Conservation (phyloP, 140 eudicot genomes). For the Bidens hawaiensis region DNA sequence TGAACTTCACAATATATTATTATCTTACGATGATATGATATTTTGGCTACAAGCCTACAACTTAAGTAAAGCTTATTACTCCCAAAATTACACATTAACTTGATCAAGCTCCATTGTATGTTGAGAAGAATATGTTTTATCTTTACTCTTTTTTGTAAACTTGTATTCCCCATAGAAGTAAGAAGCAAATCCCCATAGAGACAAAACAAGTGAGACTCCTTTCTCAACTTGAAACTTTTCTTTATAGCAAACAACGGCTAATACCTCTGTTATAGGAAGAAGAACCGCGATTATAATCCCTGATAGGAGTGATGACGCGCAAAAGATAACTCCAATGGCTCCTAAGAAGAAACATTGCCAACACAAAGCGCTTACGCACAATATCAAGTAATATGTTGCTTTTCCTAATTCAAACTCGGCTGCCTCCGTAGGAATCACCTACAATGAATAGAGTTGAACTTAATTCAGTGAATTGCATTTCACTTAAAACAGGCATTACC, state of each 20-base stretch:
- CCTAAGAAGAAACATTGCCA: constrained; percentile 23
- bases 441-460: too few species aligned
- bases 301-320: too few species aligned
- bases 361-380: neutral
- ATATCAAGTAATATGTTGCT: too few species aligned
- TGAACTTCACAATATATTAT: too few species aligned
- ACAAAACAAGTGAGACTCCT: constrained; percentile 42
- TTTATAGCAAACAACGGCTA: constrained; percentile 37
- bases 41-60: too few species aligned
- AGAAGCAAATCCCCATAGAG: constrained; percentile 58
- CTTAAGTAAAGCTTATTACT: neutral
- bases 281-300: constrained; percentile 28
- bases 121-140: neutral
- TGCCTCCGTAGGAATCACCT: too few species aligned
- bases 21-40: too few species aligned
- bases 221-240: constrained; percentile 51
- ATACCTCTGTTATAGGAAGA: constrained; percentile 39
- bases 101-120: constrained; percentile 15
- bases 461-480: neutral
- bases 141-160: constrained; percentile 2
- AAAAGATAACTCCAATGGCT: too few species aligned
- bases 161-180: constrained; percentile 49
- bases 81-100: neutral
- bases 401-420: too few species aligned
- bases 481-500: too few species aligned